Base-by-base conservation (phyloP, 2,329 filamentous ascomycete species). In the Cordyceps cicadae region DNA sequence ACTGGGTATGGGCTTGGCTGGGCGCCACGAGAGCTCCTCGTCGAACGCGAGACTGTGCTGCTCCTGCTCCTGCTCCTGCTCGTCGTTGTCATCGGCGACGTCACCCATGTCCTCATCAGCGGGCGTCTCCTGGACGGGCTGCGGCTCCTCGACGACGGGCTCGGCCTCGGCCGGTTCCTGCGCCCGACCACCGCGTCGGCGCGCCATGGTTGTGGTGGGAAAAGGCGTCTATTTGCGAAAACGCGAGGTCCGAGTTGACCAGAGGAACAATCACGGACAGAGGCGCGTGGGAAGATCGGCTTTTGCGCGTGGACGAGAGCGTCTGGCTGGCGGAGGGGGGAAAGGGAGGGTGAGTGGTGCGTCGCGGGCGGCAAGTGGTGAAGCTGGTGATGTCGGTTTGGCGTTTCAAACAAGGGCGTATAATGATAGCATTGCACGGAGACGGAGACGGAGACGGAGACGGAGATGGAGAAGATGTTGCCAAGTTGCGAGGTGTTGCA, bases 1-100 rank as follows among this genome's bases (percentile, higher is more conserved):
- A 53, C 92, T 90, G 43, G 89, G 80, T 69, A 99, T 96, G 57
- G 92, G 86, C 75, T 90, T 94, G 62, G 93, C 94, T 49, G 92
- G 90, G 70, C 89, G 89, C 90, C 94, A 97, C 71, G 91, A 90
- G 61, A 99, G 80, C 64, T 90, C 81, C 70, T 97, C 87, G 69
- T 92, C 85, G 80, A 97, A 97, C 66, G 85, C 78, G 53, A 99
- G 83, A 61, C 72, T 75, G 49, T 66, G 69, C 62, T 69, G 64
- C 58, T 72, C 70, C 57, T 64, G 62, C 29, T 29, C 29, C 7
- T 67, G 63, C 48, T 62, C 66, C 7, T 69, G 65, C 24, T 24
- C 24, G 24, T 24, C 29, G 29, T 29, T 8, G 29, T 29, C 7
- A 5, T 69, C 68, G 29, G 67, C 63, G 48, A 59, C 66, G 11